A percentile compares a stretch with the other conserved stretches of the same genome.
These are phyloP conservation scores for Cryptosporidium meleagridis DNA, from an alignment of 169 alveolate species.

Conservation along the genomic window DNA sequence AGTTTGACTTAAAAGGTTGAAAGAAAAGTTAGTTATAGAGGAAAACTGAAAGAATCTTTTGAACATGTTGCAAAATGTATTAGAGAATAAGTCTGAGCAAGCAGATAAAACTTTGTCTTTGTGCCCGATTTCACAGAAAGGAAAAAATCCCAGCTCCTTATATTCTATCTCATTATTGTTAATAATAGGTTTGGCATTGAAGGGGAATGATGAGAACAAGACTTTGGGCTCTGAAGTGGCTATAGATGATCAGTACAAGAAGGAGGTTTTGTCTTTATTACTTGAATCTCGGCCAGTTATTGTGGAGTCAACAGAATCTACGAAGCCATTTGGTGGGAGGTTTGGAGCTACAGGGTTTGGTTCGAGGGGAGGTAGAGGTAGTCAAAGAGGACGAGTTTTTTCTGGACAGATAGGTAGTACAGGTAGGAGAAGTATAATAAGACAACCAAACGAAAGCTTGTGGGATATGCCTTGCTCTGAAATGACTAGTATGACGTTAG, in stretches of 20 bases:
- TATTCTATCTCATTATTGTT: constrained; percentile 28
- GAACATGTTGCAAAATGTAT: constrained; percentile 2
- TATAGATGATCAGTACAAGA: constrained; percentile 11
- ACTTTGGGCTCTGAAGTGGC: not conserved
- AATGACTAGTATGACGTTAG: constrained; percentile 52
- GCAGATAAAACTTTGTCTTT: not conserved
- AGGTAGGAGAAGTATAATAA: constrained; percentile 44
- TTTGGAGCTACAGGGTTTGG: constrained; percentile 58
- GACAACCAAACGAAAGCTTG: constrained; percentile 28
- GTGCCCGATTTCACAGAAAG: not conserved
- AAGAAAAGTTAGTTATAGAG: constrained; percentile 1
- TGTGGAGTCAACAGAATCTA: constrained; percentile 9
- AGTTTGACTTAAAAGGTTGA: not conserved
- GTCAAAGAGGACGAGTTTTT: constrained; percentile 27
- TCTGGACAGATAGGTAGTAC: constrained; percentile 2
- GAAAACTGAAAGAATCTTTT: not conserved
- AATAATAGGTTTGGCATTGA: constrained; percentile 14
- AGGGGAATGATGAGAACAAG: not conserved
- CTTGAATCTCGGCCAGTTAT: constrained; percentile 38
- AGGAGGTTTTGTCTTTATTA: not conserved
- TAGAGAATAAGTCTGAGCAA: not conserved
- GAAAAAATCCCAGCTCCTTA: not conserved
- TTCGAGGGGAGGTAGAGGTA: constrained; percentile 32
- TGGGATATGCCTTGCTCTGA: constrained; percentile 75
- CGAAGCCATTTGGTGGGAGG: constrained; percentile 45